Conservation (phyloP, 768 basidiomycete species). For the Dacryopinax primogenitus region DNA sequence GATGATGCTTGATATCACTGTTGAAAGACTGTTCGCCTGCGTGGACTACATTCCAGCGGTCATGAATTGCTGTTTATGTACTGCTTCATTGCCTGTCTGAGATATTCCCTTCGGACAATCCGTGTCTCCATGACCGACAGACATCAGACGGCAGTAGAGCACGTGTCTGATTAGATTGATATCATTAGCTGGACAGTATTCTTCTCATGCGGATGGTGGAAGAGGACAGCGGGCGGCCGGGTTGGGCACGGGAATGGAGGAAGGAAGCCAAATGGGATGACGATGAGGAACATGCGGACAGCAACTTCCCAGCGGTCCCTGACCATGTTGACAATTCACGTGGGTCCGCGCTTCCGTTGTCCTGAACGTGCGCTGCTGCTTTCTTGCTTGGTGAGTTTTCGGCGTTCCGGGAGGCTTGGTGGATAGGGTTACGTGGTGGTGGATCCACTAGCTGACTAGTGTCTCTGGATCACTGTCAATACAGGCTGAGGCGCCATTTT, state of each 20-base stretch:
- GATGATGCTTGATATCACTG: not conserved
- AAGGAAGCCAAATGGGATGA: not conserved
- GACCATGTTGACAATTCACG: not conserved
- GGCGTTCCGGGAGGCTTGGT: not conserved
- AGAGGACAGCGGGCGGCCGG: not conserved
- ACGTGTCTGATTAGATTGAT: not conserved
- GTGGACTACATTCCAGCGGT: not conserved
- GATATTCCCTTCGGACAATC: not conserved
- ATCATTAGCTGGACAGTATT: not conserved
- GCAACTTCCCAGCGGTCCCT: not conserved
- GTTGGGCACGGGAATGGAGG: not conserved
- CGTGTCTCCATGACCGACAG: not conserved
- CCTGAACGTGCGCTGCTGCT: conserved; percentile 2
- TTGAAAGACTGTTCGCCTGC: not conserved
- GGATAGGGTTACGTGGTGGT: not conserved
- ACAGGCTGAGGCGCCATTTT: not conserved
- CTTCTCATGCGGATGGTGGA: not conserved
- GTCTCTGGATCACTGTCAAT: not conserved
- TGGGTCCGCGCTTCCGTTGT: not conserved
- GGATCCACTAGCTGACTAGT: not conserved
- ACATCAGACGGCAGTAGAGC: not conserved
- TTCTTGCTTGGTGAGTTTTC: not conserved
- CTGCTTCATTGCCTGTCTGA: not conserved
- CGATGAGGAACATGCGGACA: not conserved
- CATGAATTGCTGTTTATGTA: conserved; percentile 8